These are phyloP conservation scores for Tuber melanosporum DNA, from an alignment of 495 filamentous ascomycete genomes.

Conservation along the genomic window DNA sequence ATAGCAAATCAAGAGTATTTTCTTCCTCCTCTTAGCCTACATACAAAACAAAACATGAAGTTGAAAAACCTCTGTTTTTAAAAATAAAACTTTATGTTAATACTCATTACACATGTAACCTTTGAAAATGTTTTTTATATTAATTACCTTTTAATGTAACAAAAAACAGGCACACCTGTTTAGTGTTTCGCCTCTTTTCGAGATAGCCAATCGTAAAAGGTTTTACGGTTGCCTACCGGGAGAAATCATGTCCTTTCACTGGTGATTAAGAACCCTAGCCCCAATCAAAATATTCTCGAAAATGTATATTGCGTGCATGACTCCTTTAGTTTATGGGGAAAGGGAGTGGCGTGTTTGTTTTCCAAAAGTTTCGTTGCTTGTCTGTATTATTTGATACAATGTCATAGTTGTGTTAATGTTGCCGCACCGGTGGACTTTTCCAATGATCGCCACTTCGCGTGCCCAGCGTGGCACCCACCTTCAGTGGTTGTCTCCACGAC, in stretches of 20 bases:
- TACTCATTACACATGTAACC: no score
- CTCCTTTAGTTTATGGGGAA: neutral
- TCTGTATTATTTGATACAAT: neutral
- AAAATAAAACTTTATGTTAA: no score
- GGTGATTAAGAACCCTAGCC: neutral
- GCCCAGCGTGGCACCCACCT: neutral
- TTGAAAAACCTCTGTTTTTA: no score
- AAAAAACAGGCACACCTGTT: no score
- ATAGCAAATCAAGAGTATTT: no score
- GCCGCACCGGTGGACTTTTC: neutral
- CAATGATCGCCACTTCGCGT: neutral
- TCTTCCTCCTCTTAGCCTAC: no score
- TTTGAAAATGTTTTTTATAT: no score
- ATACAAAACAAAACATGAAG: no score
- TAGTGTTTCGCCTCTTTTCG: no score
- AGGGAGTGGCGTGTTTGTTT: neutral
- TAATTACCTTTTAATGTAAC: no score
- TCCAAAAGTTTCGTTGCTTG: neutral
- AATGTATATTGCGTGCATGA: neutral
- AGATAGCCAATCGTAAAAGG: no score
- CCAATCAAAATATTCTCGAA: neutral
- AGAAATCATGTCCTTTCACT: neutral
- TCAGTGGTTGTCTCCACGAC: neutral
- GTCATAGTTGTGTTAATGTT: neutral
- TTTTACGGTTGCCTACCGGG: no score